Base-by-base conservation (phyloP, 306 rosid species). In the Vachellia pachyceras region DNA sequence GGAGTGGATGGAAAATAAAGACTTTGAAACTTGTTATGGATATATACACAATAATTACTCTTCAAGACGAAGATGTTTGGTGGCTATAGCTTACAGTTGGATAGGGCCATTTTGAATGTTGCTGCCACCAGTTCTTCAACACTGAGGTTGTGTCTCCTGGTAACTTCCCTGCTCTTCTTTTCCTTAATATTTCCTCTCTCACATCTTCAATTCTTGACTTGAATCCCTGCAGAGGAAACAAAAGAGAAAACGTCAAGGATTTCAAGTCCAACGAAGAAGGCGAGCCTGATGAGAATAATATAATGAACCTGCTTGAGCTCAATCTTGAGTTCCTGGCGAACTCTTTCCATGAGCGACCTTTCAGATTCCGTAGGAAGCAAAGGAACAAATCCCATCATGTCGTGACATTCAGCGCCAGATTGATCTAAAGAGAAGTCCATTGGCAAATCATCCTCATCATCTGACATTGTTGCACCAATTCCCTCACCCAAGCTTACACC, bases 81-180 rank as follows among this genome's bases (percentile, higher is more conserved):
- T 29, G 33, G 33, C 33, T 29, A 18, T 18, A 54, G 13, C 67
- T 84, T 88, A 96, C 99, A 79, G 99, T 96, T 81, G 99, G 99
- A 80, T 96, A 96, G 23, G 99, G 99, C 99, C 98, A 96, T 86
- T 93, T 96, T 2, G 99, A 93, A 86, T 96, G 99, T 71, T 93
- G 97, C 80, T 90, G 98, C 99, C 99, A 96, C 99, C 99, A 96
- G 81, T 52, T 93, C 86, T 96, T 96, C 73, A 96, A 85, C 52
- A 96, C 98, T 2, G 96, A 88, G 75, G 99, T 96, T 64, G 99
- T 96, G 90, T 96, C 99, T 55, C 99, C 97, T 1, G 99, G 99
- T 47, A 96, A 84, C 82, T 93, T 96, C 11, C 99, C 99, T 44
- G 99, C 99, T 85, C 99, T 92, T 88, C 99, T 83, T 84, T 96